These are phyloP conservation scores for Fusarium verticillioides DNA, from an alignment of 2,329 filamentous ascomycete genomes.

Conservation along the genomic window DNA sequence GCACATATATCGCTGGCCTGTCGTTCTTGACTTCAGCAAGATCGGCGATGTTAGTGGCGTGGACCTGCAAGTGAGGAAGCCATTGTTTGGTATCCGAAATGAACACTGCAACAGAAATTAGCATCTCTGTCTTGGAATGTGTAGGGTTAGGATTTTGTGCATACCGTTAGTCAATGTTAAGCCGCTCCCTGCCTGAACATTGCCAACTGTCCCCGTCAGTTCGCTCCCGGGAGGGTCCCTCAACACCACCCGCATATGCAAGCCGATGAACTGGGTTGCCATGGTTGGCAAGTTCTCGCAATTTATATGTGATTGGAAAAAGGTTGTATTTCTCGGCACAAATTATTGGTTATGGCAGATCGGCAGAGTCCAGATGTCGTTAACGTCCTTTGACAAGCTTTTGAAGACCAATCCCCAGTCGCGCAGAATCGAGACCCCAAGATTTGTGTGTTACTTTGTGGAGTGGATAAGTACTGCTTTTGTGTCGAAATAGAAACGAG, in stretches of 20 bases:
- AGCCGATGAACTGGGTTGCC: slow-evolving; percentile 77
- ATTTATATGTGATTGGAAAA: not conserved
- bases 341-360: slow-evolving; percentile 22
- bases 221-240: slow-evolving; percentile 71
- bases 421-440: not conserved
- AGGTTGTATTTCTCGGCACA: slow-evolving; percentile 13
- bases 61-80: slow-evolving; percentile 57
- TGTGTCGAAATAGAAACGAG: not conserved
- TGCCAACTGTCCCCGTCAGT: slow-evolving; percentile 76
- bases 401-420: slow-evolving; percentile 3
- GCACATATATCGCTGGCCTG: slow-evolving; percentile 43
- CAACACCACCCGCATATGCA: slow-evolving; percentile 79
- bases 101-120: slow-evolving; percentile 49
- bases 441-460: not conserved
- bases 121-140: not conserved
- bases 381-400: slow-evolving; percentile 23
- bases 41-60: slow-evolving; percentile 58
- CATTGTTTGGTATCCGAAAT: slow-evolving; percentile 56
- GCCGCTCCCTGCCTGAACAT: slow-evolving; percentile 73
- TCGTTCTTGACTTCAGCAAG: slow-evolving; percentile 54
- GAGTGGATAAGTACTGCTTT: not conserved
- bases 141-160: slow-evolving; percentile 36
- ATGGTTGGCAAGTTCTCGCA: slow-evolving; percentile 37
- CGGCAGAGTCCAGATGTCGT: slow-evolving; percentile 37
- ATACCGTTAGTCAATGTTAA: slow-evolving; percentile 78